A percentile compares a stretch with the other conserved stretches of the same genome.
Evolutionary conservation across 2,329 filamentous ascomycete species (phyloP).

Genomic region (Achaetomium macrosporum): DNA sequence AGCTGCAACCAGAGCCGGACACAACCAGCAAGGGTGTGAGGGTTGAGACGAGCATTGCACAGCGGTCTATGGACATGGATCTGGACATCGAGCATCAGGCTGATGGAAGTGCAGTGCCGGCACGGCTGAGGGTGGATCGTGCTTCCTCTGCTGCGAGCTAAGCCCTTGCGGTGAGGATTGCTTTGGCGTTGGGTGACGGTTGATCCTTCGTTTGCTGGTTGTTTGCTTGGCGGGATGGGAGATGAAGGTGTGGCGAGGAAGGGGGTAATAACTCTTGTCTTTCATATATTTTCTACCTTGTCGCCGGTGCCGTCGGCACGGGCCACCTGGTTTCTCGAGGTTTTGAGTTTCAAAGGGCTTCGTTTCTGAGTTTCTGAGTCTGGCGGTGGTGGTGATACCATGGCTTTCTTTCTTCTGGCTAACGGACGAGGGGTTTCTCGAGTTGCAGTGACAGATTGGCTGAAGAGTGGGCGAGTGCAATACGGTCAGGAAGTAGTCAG

Average conservation of each 20-base stretch:
- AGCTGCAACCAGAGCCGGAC: not conserved
- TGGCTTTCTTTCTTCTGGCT: too few relatives aligned
- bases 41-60: slow-evolving; percentile 18
- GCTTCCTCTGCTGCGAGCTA: slow-evolving; percentile 11
- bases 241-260: not conserved
- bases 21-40: not conserved
- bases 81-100: not conserved
- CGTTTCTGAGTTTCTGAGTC: too few relatives aligned
- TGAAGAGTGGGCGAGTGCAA: too few relatives aligned
- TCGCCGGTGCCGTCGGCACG: too few relatives aligned
- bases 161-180: slow-evolving; percentile 11
- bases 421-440: too few relatives aligned
- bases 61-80: not conserved
- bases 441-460: too few relatives aligned
- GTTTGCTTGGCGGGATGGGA: not conserved
- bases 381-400: too few relatives aligned
- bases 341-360: too few relatives aligned
- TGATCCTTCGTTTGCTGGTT: not conserved
- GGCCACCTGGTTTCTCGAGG: too few relatives aligned
- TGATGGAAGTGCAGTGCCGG: not conserved
- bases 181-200: not conserved
- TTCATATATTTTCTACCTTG: too few relatives aligned
- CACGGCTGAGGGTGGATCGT: not conserved
- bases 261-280: not conserved
- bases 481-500: too few relatives aligned